phyloP scores from a whole-genome alignment of 495 filamentous ascomycete genomes.

The Penicillium maclennaniae region DNA sequence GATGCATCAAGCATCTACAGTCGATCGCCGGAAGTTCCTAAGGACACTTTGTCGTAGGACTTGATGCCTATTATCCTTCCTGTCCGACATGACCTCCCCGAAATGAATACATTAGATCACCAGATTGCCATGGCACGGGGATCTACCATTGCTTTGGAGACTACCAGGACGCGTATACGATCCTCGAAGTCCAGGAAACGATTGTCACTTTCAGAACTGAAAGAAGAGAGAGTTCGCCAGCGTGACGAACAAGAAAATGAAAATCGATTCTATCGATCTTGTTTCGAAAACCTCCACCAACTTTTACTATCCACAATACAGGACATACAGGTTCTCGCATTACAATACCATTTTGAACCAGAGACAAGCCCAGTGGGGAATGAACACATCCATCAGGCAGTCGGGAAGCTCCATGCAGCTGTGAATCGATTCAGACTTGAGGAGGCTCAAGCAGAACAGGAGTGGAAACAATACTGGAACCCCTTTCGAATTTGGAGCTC shows the following conservation, averaged over 20 bases:
- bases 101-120: constrained; percentile 10
- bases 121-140: constrained; percentile 6
- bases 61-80: background rate
- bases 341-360: constrained; percentile 5
- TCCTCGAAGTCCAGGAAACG: background rate
- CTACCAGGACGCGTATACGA: constrained; percentile 6
- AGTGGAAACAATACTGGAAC: constrained; percentile 10
- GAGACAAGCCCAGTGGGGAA: too few species aligned
- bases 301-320: background rate
- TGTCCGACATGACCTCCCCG: background rate
- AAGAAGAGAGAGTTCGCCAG: constrained; percentile 4
- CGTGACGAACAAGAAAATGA: constrained; percentile 5
- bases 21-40: background rate
- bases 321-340: background rate
- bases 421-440: too few species aligned
- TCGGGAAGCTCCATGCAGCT: too few species aligned
- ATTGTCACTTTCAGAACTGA: constrained; percentile 2
- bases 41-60: background rate
- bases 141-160: constrained; percentile 12
- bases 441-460: constrained; percentile 3
- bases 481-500: background rate
- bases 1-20: constrained; percentile 7
- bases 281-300: constrained; percentile 1
- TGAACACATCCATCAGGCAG: too few species aligned
- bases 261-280: constrained; percentile 12